phyloP scores from a whole-genome alignment of 805 yeast species.

The Candida cerambycidarum region DNA sequence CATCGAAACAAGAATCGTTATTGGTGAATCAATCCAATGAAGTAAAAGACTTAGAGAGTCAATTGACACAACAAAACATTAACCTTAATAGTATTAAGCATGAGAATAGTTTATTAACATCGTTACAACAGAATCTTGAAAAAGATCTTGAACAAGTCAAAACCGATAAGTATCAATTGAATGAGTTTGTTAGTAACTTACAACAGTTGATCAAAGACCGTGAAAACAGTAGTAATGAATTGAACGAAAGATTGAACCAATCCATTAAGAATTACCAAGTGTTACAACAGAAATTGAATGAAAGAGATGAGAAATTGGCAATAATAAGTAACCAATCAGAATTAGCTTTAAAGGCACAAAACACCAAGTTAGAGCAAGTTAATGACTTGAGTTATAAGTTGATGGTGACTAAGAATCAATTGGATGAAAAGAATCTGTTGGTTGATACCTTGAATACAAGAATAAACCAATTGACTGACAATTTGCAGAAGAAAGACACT shows the following conservation, averaged over 20 bases:
- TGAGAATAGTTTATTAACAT: slow-evolving; percentile 53
- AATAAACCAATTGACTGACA: slow-evolving; percentile 24
- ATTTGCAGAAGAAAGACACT: slow-evolving; percentile 21
- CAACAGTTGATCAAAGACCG: slow-evolving; percentile 65
- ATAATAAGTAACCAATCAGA: slow-evolving; percentile 58
- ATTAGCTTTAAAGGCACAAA: slow-evolving; percentile 50
- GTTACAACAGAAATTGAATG: slow-evolving; percentile 47
- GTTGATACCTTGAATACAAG: slow-evolving; percentile 41
- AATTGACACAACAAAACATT: slow-evolving; percentile 42
- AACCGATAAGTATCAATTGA: slow-evolving; percentile 60
- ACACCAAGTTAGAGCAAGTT: slow-evolving; percentile 56
- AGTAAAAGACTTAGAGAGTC: slow-evolving; percentile 51
- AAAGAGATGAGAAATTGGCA: slow-evolving; percentile 53
- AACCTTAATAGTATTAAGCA: slow-evolving; percentile 50
- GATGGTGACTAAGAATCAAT: slow-evolving; percentile 37
- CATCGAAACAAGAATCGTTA: slow-evolving; percentile 37
- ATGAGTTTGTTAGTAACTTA: slow-evolving; percentile 55
- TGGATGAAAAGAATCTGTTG: slow-evolving; percentile 39
- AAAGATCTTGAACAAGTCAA: slow-evolving; percentile 52
- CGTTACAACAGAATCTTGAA: slow-evolving; percentile 50
- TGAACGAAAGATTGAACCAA: slow-evolving; percentile 48
- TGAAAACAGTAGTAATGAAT: slow-evolving; percentile 49
- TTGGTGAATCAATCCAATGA: slow-evolving; percentile 45
- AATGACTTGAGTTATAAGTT: slow-evolving; percentile 52
- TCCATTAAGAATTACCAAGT: slow-evolving; percentile 48